Base-by-base conservation (phyloP, 1,284 basidiomycete genomes). In the Inonotus obliquus region DNA sequence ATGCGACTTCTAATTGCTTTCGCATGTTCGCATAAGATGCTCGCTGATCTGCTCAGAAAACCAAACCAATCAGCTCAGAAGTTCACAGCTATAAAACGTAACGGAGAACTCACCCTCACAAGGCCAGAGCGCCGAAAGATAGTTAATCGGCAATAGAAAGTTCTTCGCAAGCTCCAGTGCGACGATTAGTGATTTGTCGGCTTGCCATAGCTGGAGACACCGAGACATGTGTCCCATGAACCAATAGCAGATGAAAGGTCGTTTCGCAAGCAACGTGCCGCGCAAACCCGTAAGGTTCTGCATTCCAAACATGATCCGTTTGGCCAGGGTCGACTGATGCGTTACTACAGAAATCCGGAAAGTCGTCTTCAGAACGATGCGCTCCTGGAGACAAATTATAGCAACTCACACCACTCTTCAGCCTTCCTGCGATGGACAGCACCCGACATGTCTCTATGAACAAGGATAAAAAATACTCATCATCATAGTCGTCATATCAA, bases 171-270 rank as follows among this genome's bases (percentile, higher is more conserved):
- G 83, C 44, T 89, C 85, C 62, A 90, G 75, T 2, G 88, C 87
- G 56, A 86, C 71, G 13, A 75, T 79, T 59, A 91, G 72, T 1
- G 81, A 78, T 58, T 80, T 76, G 69, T 91, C 87, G 62, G 77
- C 77, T 62, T 81, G 75, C 84, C 85, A 91, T 47, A 91, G 72
- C 2, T 76, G 76, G 54, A 91, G 54, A n/a, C 25, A 57, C 47
- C 60, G 52, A 65, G 76, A 79, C 51, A 89, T 80, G 70, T 91
- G 87, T 14, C 80, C 80, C 85, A 89, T 88, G 69, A 90, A 89
- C 87, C 87, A 91, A 72, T 87, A 88, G 29, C 85, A 76, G 69
- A 85, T 87, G 71, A 86, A 87, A 4, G 88, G 88, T 56, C 87
- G 75, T 21, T 80, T 76, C 4, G 79, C 72, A 39, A 89, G 71